Evolutionary conservation across 192 early-diverging fungal species (phyloP).

Genomic region (Dispira parvispora): DNA sequence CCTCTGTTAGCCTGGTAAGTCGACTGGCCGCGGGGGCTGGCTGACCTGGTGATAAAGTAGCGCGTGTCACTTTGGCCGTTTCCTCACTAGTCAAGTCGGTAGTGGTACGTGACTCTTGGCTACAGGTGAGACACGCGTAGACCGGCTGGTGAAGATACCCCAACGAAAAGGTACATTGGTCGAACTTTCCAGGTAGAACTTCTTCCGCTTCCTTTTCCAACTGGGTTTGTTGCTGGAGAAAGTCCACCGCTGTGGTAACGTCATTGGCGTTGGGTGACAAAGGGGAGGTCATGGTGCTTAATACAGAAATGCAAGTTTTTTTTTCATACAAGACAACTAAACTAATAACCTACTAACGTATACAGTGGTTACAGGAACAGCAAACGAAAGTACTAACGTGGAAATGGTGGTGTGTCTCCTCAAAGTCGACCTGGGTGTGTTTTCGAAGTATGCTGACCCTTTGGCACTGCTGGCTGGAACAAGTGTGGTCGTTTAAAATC

Average conservation of each 20-base stretch:
- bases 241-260: constrained; percentile 21
- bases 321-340: too few relatives aligned
- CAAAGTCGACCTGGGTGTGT: too few relatives aligned
- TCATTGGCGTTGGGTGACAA: background rate
- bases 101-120: background rate
- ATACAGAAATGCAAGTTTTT: too few relatives aligned
- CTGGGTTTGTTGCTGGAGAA: constrained; percentile 18
- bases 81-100: background rate
- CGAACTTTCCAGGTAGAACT: constrained; percentile 48
- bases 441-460: too few relatives aligned
- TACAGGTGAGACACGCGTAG: constrained; percentile 70
- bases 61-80: background rate
- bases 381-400: too few relatives aligned
- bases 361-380: too few relatives aligned
- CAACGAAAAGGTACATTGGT: constrained; percentile 49
- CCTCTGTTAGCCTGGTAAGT: background rate
- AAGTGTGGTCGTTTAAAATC: too few relatives aligned
- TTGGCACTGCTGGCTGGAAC: too few relatives aligned
- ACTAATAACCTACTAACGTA: too few relatives aligned
- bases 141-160: constrained; percentile 67
- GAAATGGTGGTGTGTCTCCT: too few relatives aligned
- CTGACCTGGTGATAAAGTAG: too few relatives aligned
- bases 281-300: background rate
- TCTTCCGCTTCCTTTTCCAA: constrained; percentile 30
- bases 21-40: background rate